A percentile compares a stretch with the other conserved stretches of the same genome.
These are phyloP conservation scores for Daldinia childiae DNA, from an alignment of 495 filamentous ascomycete genomes.

Conservation along the genomic window DNA sequence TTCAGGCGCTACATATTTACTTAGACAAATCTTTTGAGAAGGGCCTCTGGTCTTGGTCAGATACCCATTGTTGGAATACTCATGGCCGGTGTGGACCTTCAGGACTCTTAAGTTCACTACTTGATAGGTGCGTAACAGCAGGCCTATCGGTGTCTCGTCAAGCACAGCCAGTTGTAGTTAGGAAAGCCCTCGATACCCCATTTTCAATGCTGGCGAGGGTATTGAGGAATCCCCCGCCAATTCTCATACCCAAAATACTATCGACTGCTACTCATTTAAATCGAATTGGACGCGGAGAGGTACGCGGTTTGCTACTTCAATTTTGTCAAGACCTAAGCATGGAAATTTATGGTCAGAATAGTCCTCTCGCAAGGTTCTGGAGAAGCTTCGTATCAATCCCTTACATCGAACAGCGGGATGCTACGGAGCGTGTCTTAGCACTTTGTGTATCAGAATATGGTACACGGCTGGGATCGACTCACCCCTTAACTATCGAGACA, in stretches of 20 bases:
- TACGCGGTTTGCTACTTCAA: constrained; percentile 42
- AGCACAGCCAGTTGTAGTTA: constrained; percentile 37
- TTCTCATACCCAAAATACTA: constrained; percentile 42
- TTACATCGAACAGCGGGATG: constrained; percentile 34
- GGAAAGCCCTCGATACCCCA: constrained; percentile 38
- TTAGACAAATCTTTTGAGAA: constrained; percentile 39
- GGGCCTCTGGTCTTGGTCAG: constrained; percentile 41
- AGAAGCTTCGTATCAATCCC: constrained; percentile 38
- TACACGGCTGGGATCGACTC: constrained; percentile 38
- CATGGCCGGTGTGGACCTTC: constrained; percentile 40
- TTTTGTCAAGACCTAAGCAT: constrained; percentile 42
- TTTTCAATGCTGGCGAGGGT: constrained; percentile 45
- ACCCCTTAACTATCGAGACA: constrained; percentile 39
- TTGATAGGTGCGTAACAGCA: constrained; percentile 46
- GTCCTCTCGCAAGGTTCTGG: constrained; percentile 43
- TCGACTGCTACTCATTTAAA: constrained; percentile 40
- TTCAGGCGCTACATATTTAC: constrained; percentile 32
- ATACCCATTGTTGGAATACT: constrained; percentile 40
- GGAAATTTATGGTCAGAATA: constrained; percentile 30
- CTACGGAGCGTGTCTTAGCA: constrained; percentile 36
- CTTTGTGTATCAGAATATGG: constrained; percentile 42
- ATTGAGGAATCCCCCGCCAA: constrained; percentile 46
- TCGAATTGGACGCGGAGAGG: constrained; percentile 42
- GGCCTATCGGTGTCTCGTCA: constrained; percentile 43
- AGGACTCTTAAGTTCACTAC: constrained; percentile 40